Evolutionary conservation across 2,329 filamentous ascomycete species (phyloP).

Genomic region (Neoarthrinium moseri): DNA sequence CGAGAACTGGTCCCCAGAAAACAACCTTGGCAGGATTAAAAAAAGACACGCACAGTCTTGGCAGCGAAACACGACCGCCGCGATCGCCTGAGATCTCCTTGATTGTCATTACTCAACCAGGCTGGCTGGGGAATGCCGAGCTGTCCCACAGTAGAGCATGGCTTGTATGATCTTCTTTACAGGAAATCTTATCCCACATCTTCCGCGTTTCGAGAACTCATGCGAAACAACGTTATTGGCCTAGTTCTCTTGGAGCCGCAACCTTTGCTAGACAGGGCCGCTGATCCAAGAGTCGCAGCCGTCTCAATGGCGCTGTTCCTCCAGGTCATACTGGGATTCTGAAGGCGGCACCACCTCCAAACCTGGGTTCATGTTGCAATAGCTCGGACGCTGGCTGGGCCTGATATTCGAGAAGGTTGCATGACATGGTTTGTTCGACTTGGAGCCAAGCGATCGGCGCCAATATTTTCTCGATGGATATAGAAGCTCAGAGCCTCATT

Average conservation of each 20-base stretch:
- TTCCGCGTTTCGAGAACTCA: slow-evolving; percentile 6
- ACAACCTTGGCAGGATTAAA: not conserved
- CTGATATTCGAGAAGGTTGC: no score
- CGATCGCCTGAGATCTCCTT: not conserved
- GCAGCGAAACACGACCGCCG: not conserved
- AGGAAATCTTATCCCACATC: slow-evolving; percentile 7
- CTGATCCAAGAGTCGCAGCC: no score
- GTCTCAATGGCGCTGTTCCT: no score
- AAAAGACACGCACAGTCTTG: not conserved
- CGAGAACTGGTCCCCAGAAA: not conserved
- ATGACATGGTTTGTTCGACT: not conserved
- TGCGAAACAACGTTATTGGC: not conserved
- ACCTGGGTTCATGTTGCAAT: not conserved
- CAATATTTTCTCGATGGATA: not conserved
- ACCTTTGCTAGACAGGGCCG: not conserved
- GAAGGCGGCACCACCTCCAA: not conserved
- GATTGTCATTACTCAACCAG: no score
- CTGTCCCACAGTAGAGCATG: not conserved
- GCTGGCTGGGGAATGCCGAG: not conserved
- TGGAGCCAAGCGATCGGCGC: not conserved
- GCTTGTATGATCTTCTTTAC: slow-evolving; percentile 6
- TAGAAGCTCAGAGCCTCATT: not conserved
- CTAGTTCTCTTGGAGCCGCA: not conserved
- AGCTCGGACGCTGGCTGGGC: not conserved
- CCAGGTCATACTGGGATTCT: not conserved